Base-by-base conservation (phyloP, 345 rosid genomes). In the Citrus maxima region DNA sequence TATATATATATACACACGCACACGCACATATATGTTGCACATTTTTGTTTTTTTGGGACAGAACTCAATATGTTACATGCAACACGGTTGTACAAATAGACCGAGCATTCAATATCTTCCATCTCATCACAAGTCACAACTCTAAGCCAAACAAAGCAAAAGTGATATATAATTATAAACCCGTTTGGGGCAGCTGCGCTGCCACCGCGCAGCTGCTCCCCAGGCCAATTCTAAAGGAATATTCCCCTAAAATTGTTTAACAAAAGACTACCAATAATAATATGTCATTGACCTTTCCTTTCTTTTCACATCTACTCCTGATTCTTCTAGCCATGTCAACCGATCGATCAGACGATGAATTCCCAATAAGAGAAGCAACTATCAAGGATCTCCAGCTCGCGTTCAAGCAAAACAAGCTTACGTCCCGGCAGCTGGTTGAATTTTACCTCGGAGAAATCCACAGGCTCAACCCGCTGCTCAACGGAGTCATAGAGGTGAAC, bases 401-500 rank as follows among this genome's bases (percentile, higher is more conserved):
- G 59, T 90, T 93, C 78, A 70, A 74, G n/a, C 85, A 87, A 22
- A 86, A 88, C 73, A 71, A 71, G 42, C 85, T 90, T 25, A 88
- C 92, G n/a, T 91, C 94, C 13, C 86, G 85, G 84, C 86, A 90
- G 51, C 90, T 91, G 5, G 90, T 88, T 0, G 80, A 88, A 83
- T 89, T 88, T 51, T 90, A 91, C 80, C 75, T 92, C 18, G 71
- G 79, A 61, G 79, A 81, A 84, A 90, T 89, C 79, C 77, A 30
- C 1, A 79, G 76, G 16, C 89, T 89, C 72, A 89, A 93, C 42
- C 88, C 88, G 10, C 38, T 83, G 38, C 88, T 95, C 14, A 69
- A 78, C 46, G 93, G 90, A 5, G 85, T 93, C 75, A 90, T 91
- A 16, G 93, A 95, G 85, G 83, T 88, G 6, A 93, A 95, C 81